Evolutionary conservation across 495 filamentous ascomycete genomes (phyloP).

Genomic region (Chlorociboria aeruginascens): DNA sequence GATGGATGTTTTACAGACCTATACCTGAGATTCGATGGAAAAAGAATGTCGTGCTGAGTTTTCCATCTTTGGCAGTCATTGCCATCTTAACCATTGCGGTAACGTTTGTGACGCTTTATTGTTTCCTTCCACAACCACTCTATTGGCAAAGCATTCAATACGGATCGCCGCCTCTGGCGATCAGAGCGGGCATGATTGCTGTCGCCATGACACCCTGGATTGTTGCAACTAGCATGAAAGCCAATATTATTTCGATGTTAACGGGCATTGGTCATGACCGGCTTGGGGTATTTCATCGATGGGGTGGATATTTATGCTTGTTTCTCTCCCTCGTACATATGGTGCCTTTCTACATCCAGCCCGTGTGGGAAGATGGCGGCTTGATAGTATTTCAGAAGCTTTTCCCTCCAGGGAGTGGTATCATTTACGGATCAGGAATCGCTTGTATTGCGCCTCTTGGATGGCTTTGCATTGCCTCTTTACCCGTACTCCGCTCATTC

Average conservation of each 20-base stretch:
- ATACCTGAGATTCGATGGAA: slow-evolving; percentile 54
- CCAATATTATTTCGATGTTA: slow-evolving; percentile 72
- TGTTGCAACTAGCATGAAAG: slow-evolving; percentile 78
- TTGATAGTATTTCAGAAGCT: slow-evolving; percentile 50
- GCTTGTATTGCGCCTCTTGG: slow-evolving; percentile 73
- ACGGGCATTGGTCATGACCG: slow-evolving; percentile 90
- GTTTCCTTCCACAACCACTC: slow-evolving; percentile 71
- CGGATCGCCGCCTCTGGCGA: slow-evolving; percentile 81
- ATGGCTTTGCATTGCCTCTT: slow-evolving; percentile 73
- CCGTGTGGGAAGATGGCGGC: slow-evolving; percentile 68
- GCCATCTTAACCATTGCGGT: slow-evolving; percentile 50
- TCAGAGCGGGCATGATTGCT: slow-evolving; percentile 86
- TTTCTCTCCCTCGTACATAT: slow-evolving; percentile 76
- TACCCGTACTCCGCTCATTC: slow-evolving; percentile 49
- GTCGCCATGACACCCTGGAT: slow-evolving; percentile 94
- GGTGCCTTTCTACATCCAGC: slow-evolving; percentile 80
- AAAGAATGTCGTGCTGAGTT: slow-evolving; percentile 50
- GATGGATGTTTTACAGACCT: slow-evolving; percentile 79
- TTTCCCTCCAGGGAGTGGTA: slow-evolving; percentile 47
- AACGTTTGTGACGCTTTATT: slow-evolving; percentile 65
- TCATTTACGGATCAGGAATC: slow-evolving; percentile 78
- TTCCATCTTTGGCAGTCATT: slow-evolving; percentile 64
- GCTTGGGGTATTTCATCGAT: slow-evolving; percentile 86
- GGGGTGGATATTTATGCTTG: slow-evolving; percentile 79
- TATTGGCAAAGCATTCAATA: slow-evolving; percentile 73